Evolutionary conservation across 106 monocot genomes (phyloP).

Genomic region (Acanthochlamys bracteata): DNA sequence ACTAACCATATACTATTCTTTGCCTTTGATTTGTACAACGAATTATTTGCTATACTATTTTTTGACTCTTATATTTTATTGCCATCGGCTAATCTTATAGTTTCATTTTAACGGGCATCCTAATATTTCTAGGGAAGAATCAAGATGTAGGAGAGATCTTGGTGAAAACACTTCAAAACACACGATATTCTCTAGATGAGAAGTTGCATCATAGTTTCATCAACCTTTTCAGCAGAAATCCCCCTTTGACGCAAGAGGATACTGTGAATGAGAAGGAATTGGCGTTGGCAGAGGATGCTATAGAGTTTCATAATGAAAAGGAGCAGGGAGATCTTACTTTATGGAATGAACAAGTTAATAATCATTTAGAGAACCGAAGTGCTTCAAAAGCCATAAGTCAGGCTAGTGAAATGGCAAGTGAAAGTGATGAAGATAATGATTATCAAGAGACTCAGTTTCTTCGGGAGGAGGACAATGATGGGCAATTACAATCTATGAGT

Average conservation of each 20-base stretch:
- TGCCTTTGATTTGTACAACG: too few species aligned
- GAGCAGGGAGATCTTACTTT: constrained; percentile 4
- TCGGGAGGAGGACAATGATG: constrained; percentile 17
- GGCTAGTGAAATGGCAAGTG: constrained; percentile 1
- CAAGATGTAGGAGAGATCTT: constrained; percentile 64
- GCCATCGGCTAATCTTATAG: not conserved
- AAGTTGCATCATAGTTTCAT: constrained; percentile 84
- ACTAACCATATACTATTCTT: too few species aligned
- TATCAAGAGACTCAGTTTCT: constrained; percentile 37
- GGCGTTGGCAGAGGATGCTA: constrained; percentile 1
- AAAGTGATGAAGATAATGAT: constrained; percentile 20
- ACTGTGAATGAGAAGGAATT: constrained; percentile 14
- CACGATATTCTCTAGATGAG: constrained; percentile 82
- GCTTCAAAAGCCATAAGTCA: constrained; percentile 15
- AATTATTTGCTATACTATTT: too few species aligned
- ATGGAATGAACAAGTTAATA: constrained; percentile 8
- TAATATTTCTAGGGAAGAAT: constrained; percentile 28
- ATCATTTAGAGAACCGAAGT: not conserved
- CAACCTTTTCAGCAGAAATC: constrained; percentile 48
- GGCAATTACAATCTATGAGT: constrained; percentile 9
- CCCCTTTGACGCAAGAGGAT: constrained; percentile 13
- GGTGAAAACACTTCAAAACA: constrained; percentile 80
- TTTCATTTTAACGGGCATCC: not conserved
- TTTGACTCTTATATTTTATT: too few species aligned
- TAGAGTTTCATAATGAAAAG: constrained; percentile 3